Conservation (phyloP, 148 eudicot genomes). For the Amaranthus cruentus region DNA sequence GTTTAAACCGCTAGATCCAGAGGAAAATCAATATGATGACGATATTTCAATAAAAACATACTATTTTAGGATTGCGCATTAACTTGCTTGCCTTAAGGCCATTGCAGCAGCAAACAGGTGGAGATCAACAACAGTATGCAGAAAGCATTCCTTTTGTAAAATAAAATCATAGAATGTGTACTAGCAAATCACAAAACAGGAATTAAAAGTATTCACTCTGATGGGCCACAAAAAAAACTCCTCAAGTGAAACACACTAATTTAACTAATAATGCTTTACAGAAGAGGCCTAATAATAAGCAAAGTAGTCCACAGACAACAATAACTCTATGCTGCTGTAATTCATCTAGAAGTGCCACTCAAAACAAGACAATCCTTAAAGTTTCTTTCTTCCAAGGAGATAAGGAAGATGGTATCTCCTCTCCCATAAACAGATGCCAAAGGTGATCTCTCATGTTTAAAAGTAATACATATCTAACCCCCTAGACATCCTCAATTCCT, state of each 20-base stretch:
- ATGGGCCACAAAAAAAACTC: background rate
- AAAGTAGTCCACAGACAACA: background rate
- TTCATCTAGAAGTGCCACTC: too few relatives aligned
- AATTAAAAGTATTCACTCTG: background rate
- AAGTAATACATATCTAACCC: background rate
- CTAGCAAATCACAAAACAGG: background rate
- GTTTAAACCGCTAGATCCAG: background rate
- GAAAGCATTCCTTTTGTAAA: background rate
- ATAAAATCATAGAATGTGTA: too few relatives aligned
- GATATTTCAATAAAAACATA: background rate
- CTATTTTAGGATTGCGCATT: background rate
- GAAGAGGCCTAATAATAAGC: background rate
- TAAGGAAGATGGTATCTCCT: background rate
- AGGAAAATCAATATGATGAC: background rate
- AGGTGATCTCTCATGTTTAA: background rate
- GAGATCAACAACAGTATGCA: background rate
- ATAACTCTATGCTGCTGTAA: background rate
- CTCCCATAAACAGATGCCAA: background rate
- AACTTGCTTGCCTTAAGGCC: too few relatives aligned
- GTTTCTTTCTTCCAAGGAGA: background rate
- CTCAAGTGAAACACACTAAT: background rate
- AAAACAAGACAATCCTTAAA: background rate
- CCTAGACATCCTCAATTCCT: too few relatives aligned
- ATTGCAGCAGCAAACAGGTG: background rate
- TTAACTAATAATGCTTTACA: background rate